Conservation (phyloP, 352 stramenopile species). For the Pythium pectinolyticum region DNA sequence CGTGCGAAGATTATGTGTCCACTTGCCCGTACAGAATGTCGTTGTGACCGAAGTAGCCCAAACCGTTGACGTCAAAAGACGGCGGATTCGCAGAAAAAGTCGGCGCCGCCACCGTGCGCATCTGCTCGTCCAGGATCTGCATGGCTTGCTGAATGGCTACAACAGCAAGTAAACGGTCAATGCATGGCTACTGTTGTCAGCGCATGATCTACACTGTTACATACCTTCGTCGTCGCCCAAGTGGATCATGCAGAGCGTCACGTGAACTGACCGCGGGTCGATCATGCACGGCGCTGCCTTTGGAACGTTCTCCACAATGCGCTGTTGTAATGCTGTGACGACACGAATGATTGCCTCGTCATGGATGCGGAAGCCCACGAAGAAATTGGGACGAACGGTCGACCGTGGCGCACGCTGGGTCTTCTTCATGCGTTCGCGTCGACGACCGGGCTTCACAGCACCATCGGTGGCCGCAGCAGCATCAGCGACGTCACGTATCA, state of each 20-base stretch:
- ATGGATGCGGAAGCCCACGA: conserved; percentile 43
- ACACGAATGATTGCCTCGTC: conserved; percentile 18
- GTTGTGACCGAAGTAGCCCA: conserved; percentile 43
- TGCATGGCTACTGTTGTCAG: not conserved
- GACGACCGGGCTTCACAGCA: no score
- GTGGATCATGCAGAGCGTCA: conserved; percentile 47
- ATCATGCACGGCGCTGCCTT: conserved; percentile 35
- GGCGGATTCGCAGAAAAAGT: conserved; percentile 13
- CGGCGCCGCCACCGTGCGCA: conserved; percentile 1
- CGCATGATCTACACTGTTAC: not conserved
- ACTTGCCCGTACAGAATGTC: conserved; percentile 34
- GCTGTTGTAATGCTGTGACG: conserved; percentile 31
- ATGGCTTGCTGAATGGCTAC: conserved; percentile 10
- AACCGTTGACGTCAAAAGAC: conserved; percentile 29
- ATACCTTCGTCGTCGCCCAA: conserved; percentile 34
- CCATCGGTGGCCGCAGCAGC: no score
- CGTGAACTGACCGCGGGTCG: conserved; percentile 42
- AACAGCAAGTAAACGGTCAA: not conserved
- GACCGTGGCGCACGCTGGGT: no score
- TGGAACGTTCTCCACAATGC: conserved; percentile 30
- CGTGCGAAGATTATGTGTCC: conserved; percentile 2
- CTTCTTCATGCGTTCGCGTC: no score
- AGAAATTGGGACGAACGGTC: conserved; percentile 40
- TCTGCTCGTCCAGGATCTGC: conserved; percentile 9
- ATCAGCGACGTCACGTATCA: no score